Base-by-base conservation (phyloP, 2,329 filamentous ascomycete genomes). In the Colletotrichum endophyticum region DNA sequence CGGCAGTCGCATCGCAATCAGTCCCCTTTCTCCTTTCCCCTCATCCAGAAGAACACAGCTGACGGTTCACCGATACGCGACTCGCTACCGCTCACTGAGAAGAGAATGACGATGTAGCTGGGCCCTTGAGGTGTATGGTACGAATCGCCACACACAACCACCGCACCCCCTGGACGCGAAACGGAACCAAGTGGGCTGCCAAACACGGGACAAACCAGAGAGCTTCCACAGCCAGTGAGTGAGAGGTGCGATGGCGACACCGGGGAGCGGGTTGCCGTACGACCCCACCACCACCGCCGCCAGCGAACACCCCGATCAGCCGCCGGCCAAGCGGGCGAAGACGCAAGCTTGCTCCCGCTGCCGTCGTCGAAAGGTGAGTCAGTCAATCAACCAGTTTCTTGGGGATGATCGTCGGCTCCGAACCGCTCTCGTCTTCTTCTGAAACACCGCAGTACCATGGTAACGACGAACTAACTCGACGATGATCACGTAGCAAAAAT, bases 291-390 rank as follows among this genome's bases (percentile, higher is more conserved):
- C 30, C 53, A 22, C n/a, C 34, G 34, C 39, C 34, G 13, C 64
- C 66, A 25, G 30, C 30, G 32, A 28, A 36, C 15, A 49, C 57
- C 28, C 15, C 22, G 32, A 67, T 30, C 69, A 62, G 32, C 69
- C 69, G 27, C 73, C 70, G 56, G 57, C 36, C 73, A 27, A 57
- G n/a, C 36, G 70, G 34, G 19, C 56, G 27, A 59, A 73, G 39
- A 68, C 44, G n/a, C 22, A 66, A 11, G 73, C 30, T n/a, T 72
- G 30, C 25, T 59, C 69, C 32, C 78, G 79, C 36, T 81, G 80
- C 57, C 75, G 80, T 19, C 78, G 78, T 25, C 78, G 81, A 25
- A 81, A 80, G 73, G 8, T 56, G 9, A 32, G 69, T 34, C 25
- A 22, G 9, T 15, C 12, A 25, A 4, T 0, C n/a, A 15, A 66